A percentile compares a stretch with the other conserved stretches of the same genome.
phyloP scores from a whole-genome alignment of 1,139 yeast species.

The Zygoascus sp. region DNA sequence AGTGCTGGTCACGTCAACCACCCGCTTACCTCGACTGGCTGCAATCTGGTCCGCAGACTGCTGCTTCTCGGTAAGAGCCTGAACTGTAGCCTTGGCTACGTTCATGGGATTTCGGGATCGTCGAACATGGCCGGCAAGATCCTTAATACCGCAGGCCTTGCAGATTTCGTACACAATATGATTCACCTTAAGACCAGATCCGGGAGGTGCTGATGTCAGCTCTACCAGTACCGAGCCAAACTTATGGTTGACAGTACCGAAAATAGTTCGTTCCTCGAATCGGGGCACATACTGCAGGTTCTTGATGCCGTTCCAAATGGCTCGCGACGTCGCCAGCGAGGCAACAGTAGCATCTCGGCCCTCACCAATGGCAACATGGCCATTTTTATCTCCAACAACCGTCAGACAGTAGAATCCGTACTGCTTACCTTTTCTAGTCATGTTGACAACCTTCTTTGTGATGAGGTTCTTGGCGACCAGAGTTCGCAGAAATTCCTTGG shows the following conservation, averaged over 20 bases:
- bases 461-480: slow-evolving; percentile 50
- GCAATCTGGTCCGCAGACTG: slow-evolving; percentile 84
- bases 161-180: slow-evolving; percentile 89
- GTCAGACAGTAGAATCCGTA: slow-evolving; percentile 80
- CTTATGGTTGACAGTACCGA: slow-evolving; percentile 77
- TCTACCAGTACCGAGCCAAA: slow-evolving; percentile 82
- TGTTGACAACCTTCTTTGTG: slow-evolving; percentile 77
- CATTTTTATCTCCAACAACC: slow-evolving; percentile 88
- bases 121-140: slow-evolving; percentile 84
- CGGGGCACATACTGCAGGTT: slow-evolving; percentile 79
- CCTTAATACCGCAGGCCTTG: slow-evolving; percentile 92
- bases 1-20: slow-evolving; percentile 86
- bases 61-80: slow-evolving; percentile 74
- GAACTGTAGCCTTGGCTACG: slow-evolving; percentile 85
- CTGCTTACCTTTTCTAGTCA: slow-evolving; percentile 91
- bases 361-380: slow-evolving; percentile 93
- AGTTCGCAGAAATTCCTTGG: slow-evolving; percentile 57
- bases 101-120: slow-evolving; percentile 93
- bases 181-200: slow-evolving; percentile 91
- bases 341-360: slow-evolving; percentile 84
- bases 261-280: slow-evolving; percentile 85
- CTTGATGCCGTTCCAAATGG: slow-evolving; percentile 92
- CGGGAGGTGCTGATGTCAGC: slow-evolving; percentile 85
- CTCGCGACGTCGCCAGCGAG: slow-evolving; percentile 73
- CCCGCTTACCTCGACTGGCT: slow-evolving; percentile 87